phyloP scores from a whole-genome alignment of 306 rosid species.

The Oemleria cerasiformis region DNA sequence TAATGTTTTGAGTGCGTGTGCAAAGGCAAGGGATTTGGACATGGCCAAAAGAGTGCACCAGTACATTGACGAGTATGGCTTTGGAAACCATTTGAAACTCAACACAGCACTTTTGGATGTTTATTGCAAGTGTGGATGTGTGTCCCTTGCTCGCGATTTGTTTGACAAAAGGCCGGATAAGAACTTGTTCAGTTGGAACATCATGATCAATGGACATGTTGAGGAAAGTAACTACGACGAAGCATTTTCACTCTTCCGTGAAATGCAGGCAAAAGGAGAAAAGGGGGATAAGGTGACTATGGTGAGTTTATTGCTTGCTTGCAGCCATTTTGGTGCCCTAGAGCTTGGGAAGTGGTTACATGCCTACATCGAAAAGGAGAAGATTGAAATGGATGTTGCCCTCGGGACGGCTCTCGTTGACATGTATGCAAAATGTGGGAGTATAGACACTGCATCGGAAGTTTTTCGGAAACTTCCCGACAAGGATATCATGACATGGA shows the following conservation, averaged over 20 bases:
- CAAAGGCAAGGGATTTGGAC: slow-evolving; percentile 19
- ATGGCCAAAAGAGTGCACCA: slow-evolving; percentile 18
- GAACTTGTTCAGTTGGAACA: slow-evolving; percentile 30
- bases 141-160: slow-evolving; percentile 20
- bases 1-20: slow-evolving; percentile 20
- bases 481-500: slow-evolving; percentile 33
- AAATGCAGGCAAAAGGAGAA: slow-evolving; percentile 26
- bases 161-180: slow-evolving; percentile 15
- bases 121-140: slow-evolving; percentile 26
- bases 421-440: slow-evolving; percentile 32
- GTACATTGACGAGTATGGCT: slow-evolving; percentile 10
- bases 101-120: slow-evolving; percentile 26
- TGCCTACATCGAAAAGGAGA: slow-evolving; percentile 20
- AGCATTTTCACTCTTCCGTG: slow-evolving; percentile 19
- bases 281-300: slow-evolving; percentile 26
- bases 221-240: slow-evolving; percentile 20
- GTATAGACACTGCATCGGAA: slow-evolving; percentile 18
- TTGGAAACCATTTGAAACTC: slow-evolving; percentile 19
- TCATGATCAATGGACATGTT: slow-evolving; percentile 27
- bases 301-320: slow-evolving; percentile 28
- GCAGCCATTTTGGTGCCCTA: slow-evolving; percentile 29
- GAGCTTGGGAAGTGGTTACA: slow-evolving; percentile 31
- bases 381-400: slow-evolving; percentile 19
- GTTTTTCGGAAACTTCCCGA: slow-evolving; percentile 22
- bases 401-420: slow-evolving; percentile 25